Percentiles rank a stretch among this genome's conserved stretches.
Evolutionary conservation across 495 filamentous ascomycete genomes (phyloP).

Genomic region (Aspergillus steynii): DNA sequence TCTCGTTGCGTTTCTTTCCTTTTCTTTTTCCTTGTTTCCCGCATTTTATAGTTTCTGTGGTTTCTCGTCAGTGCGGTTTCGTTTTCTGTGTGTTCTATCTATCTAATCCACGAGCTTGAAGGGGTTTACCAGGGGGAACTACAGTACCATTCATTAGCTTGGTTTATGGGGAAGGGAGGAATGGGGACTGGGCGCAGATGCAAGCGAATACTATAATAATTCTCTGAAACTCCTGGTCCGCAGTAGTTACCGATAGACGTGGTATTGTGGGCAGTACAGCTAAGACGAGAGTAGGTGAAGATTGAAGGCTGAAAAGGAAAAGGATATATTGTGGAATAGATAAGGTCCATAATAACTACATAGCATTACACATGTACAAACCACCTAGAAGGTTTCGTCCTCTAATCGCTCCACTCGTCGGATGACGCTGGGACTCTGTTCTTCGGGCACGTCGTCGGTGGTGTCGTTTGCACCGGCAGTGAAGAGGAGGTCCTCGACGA

Average conservation of each 20-base stretch:
- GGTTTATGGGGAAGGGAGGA: background rate
- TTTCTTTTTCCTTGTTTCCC: background rate
- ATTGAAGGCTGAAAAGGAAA: no score
- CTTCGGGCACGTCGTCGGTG: conserved; percentile 46
- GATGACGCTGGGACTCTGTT: conserved; percentile 76
- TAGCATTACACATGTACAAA: background rate
- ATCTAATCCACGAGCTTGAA: background rate
- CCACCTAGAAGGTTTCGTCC: conserved; percentile 68
- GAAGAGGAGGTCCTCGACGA: conserved; percentile 85
- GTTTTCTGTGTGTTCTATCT: background rate
- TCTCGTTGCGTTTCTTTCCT: conserved; percentile 1
- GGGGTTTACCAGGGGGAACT: background rate
- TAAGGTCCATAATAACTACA: background rate
- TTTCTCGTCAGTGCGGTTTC: no score
- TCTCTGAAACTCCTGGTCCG: no score
- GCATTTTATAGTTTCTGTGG: no score
- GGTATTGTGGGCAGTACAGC: no score
- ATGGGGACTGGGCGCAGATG: no score
- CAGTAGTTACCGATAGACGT: no score
- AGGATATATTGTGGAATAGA: conserved; percentile 2
- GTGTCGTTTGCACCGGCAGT: conserved; percentile 65
- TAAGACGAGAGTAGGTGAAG: no score
- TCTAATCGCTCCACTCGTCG: conserved; percentile 63
- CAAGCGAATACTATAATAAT: no score
- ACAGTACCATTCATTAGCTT: background rate